Conservation (phyloP, 1,284 basidiomycete species). For the Xerocomus amazonicus region DNA sequence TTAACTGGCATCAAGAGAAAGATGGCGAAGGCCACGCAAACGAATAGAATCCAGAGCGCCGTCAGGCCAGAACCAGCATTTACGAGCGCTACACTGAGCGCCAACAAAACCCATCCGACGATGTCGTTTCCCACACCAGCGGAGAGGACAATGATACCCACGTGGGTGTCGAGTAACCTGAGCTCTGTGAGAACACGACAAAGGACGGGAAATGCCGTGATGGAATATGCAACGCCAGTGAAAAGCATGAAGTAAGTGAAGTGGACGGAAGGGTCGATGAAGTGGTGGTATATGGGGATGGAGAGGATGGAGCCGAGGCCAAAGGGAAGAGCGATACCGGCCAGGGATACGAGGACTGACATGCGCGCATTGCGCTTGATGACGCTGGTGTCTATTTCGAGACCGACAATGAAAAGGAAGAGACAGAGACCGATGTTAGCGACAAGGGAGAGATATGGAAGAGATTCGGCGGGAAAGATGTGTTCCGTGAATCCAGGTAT, state of each 20-base stretch:
- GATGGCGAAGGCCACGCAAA: constrained; percentile 77
- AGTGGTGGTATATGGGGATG: constrained; percentile 76
- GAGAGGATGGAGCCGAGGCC: constrained; percentile 84
- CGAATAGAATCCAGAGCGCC: constrained; percentile 80
- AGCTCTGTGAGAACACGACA: constrained; percentile 84
- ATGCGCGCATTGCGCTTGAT: constrained; percentile 75
- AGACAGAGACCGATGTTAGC: constrained; percentile 87
- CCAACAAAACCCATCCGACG: constrained; percentile 72
- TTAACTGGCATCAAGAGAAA: constrained; percentile 75
- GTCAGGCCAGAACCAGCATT: constrained; percentile 74
- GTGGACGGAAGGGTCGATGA: constrained; percentile 66
- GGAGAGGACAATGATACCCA: constrained; percentile 89
- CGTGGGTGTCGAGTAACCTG: constrained; percentile 85
- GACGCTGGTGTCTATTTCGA: constrained; percentile 80
- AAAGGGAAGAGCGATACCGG: constrained; percentile 74
- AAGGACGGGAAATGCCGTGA: constrained; percentile 91
- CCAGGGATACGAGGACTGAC: constrained; percentile 59
- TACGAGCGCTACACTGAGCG: constrained; percentile 88
- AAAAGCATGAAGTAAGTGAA: constrained; percentile 93
- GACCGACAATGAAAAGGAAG: constrained; percentile 87
- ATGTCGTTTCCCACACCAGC: constrained; percentile 93
- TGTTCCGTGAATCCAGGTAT: constrained; percentile 34
- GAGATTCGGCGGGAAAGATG: constrained; percentile 75
- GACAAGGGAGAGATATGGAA: constrained; percentile 78
- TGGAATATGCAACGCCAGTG: constrained; percentile 86